These are phyloP conservation scores for Vitellaria paradoxa DNA, from an alignment of 179 eudicot species.

Conservation along the genomic window DNA sequence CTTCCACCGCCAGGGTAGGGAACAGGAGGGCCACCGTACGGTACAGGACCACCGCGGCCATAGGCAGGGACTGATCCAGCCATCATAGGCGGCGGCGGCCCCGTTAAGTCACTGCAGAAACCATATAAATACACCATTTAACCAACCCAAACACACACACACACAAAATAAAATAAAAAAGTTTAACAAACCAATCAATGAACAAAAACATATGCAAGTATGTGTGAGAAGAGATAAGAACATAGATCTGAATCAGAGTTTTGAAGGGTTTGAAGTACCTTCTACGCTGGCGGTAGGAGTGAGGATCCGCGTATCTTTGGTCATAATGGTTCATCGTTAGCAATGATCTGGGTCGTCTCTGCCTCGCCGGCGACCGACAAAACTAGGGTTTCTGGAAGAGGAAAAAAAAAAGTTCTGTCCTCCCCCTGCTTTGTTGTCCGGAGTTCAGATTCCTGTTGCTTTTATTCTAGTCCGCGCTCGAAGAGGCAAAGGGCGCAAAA, in stretches of 20 bases:
- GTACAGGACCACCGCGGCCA: conserved; percentile 36
- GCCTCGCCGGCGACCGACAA: neutral
- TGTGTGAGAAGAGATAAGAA: neutral
- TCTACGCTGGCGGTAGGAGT: conserved; percentile 22
- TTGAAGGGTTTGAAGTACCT: conserved; percentile 7
- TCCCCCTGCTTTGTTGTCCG: too few species aligned
- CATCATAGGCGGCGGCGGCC: conserved; percentile 27
- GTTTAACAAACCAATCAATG: neutral
- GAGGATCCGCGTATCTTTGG: conserved; percentile 23
- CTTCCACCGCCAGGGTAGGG: conserved; percentile 21
- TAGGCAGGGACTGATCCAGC: conserved; percentile 19
- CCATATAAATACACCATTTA: neutral
- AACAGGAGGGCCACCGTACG: conserved; percentile 22
- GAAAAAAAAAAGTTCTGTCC: neutral
- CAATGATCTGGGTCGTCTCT: neutral
- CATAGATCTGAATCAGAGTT: conserved; percentile 2
- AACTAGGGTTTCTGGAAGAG: neutral
- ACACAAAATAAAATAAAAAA: neutral
- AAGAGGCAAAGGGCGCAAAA: too few species aligned
- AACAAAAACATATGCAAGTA: neutral
- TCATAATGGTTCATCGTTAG: conserved; percentile 17
- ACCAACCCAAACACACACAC: neutral
- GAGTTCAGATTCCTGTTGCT: too few species aligned
- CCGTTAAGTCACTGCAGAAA: conserved; percentile 38
- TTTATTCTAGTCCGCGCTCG: too few species aligned